Conservation (phyloP, 805 yeast species). For the Wickerhamiella hasegawae region DNA sequence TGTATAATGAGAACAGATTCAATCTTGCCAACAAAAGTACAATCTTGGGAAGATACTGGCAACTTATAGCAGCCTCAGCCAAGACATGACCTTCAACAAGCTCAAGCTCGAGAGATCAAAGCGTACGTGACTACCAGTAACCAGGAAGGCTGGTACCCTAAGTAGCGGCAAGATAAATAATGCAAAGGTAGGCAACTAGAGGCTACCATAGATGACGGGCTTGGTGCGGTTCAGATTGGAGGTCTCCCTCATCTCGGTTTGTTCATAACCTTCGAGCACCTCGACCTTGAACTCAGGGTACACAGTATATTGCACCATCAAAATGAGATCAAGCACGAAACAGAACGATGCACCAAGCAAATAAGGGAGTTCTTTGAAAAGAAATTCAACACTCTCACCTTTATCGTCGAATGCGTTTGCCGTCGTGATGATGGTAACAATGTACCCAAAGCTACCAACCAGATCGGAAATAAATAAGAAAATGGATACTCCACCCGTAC, state of each 20-base stretch:
- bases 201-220: too few species aligned
- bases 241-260: neutral
- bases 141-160: too few species aligned
- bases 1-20: too few species aligned
- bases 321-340: slow-evolving; percentile 14
- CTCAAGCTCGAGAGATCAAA: too few species aligned
- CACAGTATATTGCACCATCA: slow-evolving; percentile 16
- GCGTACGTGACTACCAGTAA: too few species aligned
- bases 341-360: slow-evolving; percentile 16
- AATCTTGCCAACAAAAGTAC: too few species aligned
- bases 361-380: slow-evolving; percentile 19
- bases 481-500: slow-evolving; percentile 26
- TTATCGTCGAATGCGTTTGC: slow-evolving; percentile 9
- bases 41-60: too few species aligned
- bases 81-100: too few species aligned
- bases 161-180: too few species aligned
- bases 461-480: slow-evolving; percentile 18
- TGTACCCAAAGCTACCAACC: slow-evolving; percentile 16
- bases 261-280: neutral
- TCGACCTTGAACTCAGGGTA: slow-evolving; percentile 10
- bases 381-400: slow-evolving; percentile 12
- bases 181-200: too few species aligned
- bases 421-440: slow-evolving; percentile 17
- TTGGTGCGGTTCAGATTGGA: too few species aligned
- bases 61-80: too few species aligned